phyloP scores from a whole-genome alignment of 352 stramenopile genomes.

The Sclerospora graminicola region DNA sequence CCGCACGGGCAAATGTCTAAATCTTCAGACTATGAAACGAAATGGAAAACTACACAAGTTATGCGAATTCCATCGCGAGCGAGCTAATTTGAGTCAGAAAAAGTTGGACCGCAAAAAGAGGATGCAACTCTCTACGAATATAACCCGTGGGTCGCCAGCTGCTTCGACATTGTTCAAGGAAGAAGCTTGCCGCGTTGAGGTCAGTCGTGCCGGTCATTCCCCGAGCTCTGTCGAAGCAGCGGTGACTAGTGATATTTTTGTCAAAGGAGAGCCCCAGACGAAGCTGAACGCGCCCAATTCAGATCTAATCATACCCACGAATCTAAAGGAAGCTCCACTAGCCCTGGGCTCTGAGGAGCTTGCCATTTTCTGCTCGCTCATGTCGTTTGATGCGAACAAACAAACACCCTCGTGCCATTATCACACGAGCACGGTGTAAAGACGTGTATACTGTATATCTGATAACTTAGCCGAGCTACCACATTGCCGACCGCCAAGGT shows the following conservation, averaged over 20 bases:
- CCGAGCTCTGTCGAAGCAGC: constrained; percentile 45
- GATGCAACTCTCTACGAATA: constrained; percentile 27
- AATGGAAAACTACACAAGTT: constrained; percentile 81
- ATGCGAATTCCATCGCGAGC: constrained; percentile 77
- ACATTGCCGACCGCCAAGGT: too few species aligned
- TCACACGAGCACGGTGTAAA: constrained; percentile 28
- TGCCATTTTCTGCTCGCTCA: constrained; percentile 70
- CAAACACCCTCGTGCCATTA: constrained; percentile 16
- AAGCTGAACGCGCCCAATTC: constrained; percentile 8
- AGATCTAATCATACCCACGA: constrained; percentile 34
- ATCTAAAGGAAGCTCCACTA: constrained; percentile 51
- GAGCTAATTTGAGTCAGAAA: constrained; percentile 80
- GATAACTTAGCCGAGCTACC: too few species aligned
- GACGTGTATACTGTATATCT: neutral
- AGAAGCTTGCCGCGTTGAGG: constrained; percentile 16
- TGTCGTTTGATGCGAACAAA: constrained; percentile 48
- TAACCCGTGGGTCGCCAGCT: neutral
- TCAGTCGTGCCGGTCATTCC: constrained; percentile 16
- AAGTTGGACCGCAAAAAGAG: constrained; percentile 83
- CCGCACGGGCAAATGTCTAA: constrained; percentile 73
- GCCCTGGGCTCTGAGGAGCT: constrained; percentile 53
- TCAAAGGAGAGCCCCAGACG: constrained; percentile 10
- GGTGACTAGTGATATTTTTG: constrained; percentile 18
- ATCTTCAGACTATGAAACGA: constrained; percentile 70
- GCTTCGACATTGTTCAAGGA: constrained; percentile 35